A percentile compares a stretch with the other conserved stretches of the same genome.
These are phyloP conservation scores for Hymenotorrendiella dingleyae DNA, from an alignment of 2,329 filamentous ascomycete species.

Conservation along the genomic window DNA sequence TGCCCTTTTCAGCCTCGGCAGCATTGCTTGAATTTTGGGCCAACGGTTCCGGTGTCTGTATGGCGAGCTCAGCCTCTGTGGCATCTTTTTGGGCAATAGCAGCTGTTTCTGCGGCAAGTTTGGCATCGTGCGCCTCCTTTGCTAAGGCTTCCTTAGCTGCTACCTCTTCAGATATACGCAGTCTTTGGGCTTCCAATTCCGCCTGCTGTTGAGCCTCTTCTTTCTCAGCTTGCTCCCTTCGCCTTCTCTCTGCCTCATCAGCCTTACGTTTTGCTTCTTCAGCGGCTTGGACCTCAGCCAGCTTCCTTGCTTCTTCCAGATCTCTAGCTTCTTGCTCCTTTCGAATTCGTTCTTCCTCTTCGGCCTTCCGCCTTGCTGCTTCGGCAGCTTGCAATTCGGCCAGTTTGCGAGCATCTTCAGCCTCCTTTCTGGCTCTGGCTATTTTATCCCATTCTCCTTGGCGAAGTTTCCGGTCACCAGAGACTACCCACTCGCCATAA, in stretches of 20 bases:
- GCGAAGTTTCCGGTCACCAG: constrained; percentile 68
- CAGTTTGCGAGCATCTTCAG: constrained; percentile 26
- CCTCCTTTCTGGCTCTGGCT: constrained; percentile 18
- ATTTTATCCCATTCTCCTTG: constrained; percentile 51
- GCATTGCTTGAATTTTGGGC: no score
- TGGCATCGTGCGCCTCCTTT: no score
- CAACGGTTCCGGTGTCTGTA: no score
- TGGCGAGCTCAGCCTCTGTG: no score
- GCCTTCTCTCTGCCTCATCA: constrained; percentile 2
- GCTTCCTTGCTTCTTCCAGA: constrained; percentile 6
- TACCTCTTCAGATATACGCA: no score
- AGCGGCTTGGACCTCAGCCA: constrained; percentile 11
- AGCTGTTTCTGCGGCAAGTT: no score
- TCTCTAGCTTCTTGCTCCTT: constrained; percentile 10
- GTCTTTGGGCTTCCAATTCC: no score
- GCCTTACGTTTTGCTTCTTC: constrained; percentile 6
- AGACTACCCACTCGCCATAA: constrained; percentile 75
- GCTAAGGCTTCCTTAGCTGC: background rate
- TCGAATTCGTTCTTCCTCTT: constrained; percentile 8
- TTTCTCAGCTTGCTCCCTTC: no score
- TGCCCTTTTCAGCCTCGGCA: no score
- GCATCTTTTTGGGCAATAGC: no score
- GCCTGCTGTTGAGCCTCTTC: no score
- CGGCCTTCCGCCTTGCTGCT: constrained; percentile 6
- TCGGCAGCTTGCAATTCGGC: constrained; percentile 15